A percentile compares a stretch with the other conserved stretches of the same genome.
phyloP scores from a whole-genome alignment of 163 green algal genomes.

The Chloromonas sp. region DNA sequence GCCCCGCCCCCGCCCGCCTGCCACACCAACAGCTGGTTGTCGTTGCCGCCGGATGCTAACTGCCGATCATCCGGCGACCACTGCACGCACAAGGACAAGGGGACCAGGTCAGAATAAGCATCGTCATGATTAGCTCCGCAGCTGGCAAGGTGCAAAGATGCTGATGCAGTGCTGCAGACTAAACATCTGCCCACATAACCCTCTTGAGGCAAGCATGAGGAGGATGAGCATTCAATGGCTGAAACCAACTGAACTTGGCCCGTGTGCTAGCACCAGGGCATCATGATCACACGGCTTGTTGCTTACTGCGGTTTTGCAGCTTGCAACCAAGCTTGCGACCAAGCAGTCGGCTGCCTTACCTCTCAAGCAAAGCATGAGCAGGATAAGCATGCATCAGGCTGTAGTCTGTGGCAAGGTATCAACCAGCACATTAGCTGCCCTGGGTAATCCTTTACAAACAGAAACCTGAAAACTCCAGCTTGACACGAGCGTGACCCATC shows the following conservation, averaged over 20 bases:
- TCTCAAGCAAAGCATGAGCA: no score
- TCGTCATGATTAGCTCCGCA: neutral
- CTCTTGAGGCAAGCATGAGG: neutral
- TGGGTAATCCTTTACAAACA: neutral
- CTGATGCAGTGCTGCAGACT: neutral
- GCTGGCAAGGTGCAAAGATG: neutral
- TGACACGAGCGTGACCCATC: no score
- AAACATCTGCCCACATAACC: neutral
- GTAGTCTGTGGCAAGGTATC: neutral
- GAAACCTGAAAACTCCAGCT: no score
- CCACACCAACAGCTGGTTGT: slow-evolving; percentile 85
- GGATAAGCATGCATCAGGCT: no score
- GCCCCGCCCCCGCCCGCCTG: slow-evolving; percentile 14
- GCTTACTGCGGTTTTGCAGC: no score
- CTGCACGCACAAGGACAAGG: slow-evolving; percentile 22
- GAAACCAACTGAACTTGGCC: neutral
- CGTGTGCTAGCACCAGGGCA: no score
- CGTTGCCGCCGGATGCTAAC: slow-evolving; percentile 81
- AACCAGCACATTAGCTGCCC: neutral
- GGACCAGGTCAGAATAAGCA: neutral
- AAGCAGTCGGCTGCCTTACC: no score
- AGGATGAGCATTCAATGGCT: neutral
- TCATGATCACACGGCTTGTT: no score
- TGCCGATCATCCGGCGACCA: slow-evolving; percentile 80
- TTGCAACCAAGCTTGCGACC: no score